These are phyloP conservation scores for Delphinella strobiligena DNA, from an alignment of 2,329 filamentous ascomycete genomes.

Conservation along the genomic window DNA sequence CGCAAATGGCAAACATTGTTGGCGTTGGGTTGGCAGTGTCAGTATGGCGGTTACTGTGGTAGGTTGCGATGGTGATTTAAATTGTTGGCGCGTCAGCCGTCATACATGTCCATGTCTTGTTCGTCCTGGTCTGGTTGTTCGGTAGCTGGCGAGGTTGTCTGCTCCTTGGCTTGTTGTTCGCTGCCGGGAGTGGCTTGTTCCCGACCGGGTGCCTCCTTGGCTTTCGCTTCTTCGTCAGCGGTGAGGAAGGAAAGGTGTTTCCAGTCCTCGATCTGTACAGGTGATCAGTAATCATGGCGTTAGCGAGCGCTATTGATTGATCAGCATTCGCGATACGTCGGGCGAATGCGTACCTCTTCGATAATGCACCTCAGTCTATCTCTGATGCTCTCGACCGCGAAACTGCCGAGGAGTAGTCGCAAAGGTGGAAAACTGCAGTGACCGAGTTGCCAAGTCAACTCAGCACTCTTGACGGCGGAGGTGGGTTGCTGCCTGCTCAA, in stretches of 20 bases:
- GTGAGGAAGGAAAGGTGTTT: conserved; percentile 25
- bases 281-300: no score
- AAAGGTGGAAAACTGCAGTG: conserved; percentile 92
- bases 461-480: conserved; percentile 82
- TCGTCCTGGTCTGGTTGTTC: background rate
- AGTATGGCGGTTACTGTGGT: background rate
- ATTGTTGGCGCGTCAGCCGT: conserved; percentile 8
- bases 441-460: conserved; percentile 84
- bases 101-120: conserved; percentile 10
- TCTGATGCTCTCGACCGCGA: conserved; percentile 89
- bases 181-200: conserved; percentile 1
- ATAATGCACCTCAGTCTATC: conserved; percentile 83
- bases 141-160: background rate
- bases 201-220: conserved; percentile 10
- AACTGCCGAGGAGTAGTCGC: conserved; percentile 75
- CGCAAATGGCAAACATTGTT: no score
- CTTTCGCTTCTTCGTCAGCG: conserved; percentile 16
- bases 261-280: conserved; percentile 25
- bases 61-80: background rate
- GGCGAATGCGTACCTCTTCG: no score
- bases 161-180: conserved; percentile 1
- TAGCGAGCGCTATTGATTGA: no score
- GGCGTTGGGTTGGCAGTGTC: no score
- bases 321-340: no score
- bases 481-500: conserved; percentile 84